These are phyloP conservation scores for Wickerhamiella musiphila DNA, from an alignment of 805 yeast genomes.

Conservation along the genomic window DNA sequence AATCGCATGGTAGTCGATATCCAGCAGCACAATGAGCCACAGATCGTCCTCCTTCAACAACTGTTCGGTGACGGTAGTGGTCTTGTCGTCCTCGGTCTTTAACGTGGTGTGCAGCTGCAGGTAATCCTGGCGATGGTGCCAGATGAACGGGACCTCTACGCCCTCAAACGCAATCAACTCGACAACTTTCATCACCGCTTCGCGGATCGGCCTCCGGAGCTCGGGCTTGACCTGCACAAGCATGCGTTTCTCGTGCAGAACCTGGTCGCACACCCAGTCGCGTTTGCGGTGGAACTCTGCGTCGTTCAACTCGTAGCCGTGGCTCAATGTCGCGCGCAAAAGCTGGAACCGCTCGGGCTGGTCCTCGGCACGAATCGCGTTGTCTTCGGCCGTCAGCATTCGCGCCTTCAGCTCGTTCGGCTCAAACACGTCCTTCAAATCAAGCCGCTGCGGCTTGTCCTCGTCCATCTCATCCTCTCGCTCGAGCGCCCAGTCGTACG, in stretches of 20 bases:
- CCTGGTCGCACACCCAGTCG: conserved; percentile 57
- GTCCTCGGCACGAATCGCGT: conserved; percentile 69
- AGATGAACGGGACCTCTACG: conserved; percentile 85
- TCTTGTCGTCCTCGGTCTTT: conserved; percentile 19
- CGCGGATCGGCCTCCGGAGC: conserved; percentile 30
- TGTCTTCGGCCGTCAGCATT: conserved; percentile 83
- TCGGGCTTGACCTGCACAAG: conserved; percentile 24
- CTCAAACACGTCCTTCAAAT: conserved; percentile 82
- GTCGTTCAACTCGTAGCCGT: conserved; percentile 45
- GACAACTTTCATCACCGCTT: conserved; percentile 53
- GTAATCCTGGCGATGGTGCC: conserved; percentile 90
- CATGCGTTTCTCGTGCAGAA: conserved; percentile 38
- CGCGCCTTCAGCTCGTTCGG: conserved; percentile 82
- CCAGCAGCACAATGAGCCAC: conserved; percentile 80
- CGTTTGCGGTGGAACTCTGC: conserved; percentile 58
- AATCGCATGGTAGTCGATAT: conserved; percentile 74
- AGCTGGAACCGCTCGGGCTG: conserved; percentile 85
- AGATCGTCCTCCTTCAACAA: conserved; percentile 55
- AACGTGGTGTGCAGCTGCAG: conserved; percentile 33
- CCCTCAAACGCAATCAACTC: conserved; percentile 60
- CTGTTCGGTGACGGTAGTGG: conserved; percentile 12
- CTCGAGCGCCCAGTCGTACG: conserved; percentile 95
- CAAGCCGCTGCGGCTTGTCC: conserved; percentile 22
- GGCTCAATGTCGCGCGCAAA: conserved; percentile 45
- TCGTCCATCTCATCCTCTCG: conserved; percentile 47